Evolutionary conservation across 805 yeast species (phyloP).

Genomic region (Candida boidinii): DNA sequence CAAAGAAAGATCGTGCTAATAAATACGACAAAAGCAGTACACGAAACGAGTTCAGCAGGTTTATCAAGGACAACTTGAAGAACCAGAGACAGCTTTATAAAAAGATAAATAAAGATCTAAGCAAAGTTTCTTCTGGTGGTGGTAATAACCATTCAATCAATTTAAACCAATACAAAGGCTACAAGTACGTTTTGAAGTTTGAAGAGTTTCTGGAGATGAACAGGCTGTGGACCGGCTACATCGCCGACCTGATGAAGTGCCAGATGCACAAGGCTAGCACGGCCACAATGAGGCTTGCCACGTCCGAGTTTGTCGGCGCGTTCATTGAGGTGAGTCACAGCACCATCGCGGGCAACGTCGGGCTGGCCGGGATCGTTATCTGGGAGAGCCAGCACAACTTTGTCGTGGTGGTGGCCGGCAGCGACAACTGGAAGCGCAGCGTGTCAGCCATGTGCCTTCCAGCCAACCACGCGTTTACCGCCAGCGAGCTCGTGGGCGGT

Average conservation of each 20-base stretch:
- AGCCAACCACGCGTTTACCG: background rate
- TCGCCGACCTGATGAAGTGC: conserved; percentile 42
- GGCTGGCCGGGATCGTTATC: conserved; percentile 64
- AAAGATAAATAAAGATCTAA: conserved; percentile 22
- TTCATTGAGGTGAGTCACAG: conserved; percentile 47
- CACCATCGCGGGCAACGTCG: conserved; percentile 48
- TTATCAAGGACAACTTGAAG: conserved; percentile 27
- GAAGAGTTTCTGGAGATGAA: conserved; percentile 48
- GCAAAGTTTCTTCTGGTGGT: background rate
- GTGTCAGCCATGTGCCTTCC: conserved; percentile 7
- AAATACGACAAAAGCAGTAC: conserved; percentile 17
- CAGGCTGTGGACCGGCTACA: conserved; percentile 68
- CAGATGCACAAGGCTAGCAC: background rate
- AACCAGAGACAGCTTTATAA: conserved; percentile 32
- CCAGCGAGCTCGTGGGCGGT: conserved; percentile 44
- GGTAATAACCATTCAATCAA: conserved; percentile 9
- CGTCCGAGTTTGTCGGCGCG: conserved; percentile 83
- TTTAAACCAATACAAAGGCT: conserved; percentile 14
- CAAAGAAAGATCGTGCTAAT: conserved; percentile 7
- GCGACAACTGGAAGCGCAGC: conserved; percentile 27
- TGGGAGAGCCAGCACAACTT: conserved; percentile 79
- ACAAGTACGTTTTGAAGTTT: conserved; percentile 24
- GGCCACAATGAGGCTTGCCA: conserved; percentile 24
- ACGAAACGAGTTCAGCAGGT: conserved; percentile 33
- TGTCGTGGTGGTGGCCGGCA: conserved; percentile 46